Base-by-base conservation (phyloP, 306 rosid species). In the Fagus crenata region DNA sequence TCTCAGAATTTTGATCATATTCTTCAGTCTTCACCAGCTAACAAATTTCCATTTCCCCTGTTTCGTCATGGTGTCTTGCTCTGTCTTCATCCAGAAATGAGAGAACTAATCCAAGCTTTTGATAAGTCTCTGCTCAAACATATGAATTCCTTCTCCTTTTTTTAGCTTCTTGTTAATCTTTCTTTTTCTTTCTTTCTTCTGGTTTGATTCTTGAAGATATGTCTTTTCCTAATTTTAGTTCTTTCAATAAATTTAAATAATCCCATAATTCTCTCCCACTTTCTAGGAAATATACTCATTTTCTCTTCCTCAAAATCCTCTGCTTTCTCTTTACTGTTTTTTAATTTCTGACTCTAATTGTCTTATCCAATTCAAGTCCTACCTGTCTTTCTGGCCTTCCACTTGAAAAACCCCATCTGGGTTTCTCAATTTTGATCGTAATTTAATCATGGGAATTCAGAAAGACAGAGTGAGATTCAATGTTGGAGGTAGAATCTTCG, bases 401-500 rank as follows among this genome's bases (percentile, higher is more conserved):
- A 63, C 67, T 67, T 56, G 28, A 72, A 43, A 64, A 86, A 49
- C 36, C 49, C 77, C 77, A 74, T 64, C 81, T 75, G 87, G 83
- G 86, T 75, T 83, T 87, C 67, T 64, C 41, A 51, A 35, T 85
- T 79, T 81, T 64, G 12, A 3, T 49, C 36, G 65, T 33, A 75
- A 85, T 49, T 70, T 37, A 61, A 78, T 64, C 72, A 95, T 92
- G 97, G 93, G 90, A 36, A 71, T 85, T 40, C 91, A 77, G 61
- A 88, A 73, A 67, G 97, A 95, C 86, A 82, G 84, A 63, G 87
- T 95, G 76, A 89, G 83, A 83, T 89, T 95, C 90, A 92, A 95
- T 65, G 96, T 95, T 0, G 98, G 98, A 76, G 99, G 98, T 78
- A 91, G 93, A 83, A 84, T 91, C 71, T 88, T 95, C 49, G 99